These are phyloP conservation scores for Cystofilobasidium ferigula DNA, from an alignment of 768 basidiomycete species.

Conservation along the genomic window DNA sequence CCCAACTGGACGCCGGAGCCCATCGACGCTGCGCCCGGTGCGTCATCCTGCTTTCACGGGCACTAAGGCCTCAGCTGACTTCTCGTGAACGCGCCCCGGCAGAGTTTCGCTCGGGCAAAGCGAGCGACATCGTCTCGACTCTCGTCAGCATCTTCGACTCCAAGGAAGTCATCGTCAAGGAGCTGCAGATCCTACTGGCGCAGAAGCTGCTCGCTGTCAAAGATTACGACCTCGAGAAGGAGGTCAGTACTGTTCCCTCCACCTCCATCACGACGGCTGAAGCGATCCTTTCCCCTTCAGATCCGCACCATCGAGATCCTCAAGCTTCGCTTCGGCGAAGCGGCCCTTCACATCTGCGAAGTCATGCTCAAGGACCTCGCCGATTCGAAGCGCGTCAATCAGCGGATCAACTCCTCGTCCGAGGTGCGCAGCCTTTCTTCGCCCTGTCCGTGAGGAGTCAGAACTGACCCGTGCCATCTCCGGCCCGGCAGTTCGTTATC, in stretches of 20 bases:
- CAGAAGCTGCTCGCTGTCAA: slow-evolving; percentile 68
- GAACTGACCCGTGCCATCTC: not conserved
- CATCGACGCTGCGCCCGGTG: slow-evolving; percentile 88
- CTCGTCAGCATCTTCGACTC: slow-evolving; percentile 96
- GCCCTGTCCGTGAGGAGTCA: not conserved
- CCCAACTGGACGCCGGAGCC: slow-evolving; percentile 94
- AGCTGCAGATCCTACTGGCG: slow-evolving; percentile 81
- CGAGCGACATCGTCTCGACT: slow-evolving; percentile 87
- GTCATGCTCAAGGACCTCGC: slow-evolving; percentile 98
- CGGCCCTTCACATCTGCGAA: slow-evolving; percentile 85
- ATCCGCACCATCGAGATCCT: slow-evolving; percentile 84
- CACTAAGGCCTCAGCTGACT: not conserved
- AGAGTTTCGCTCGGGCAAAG: slow-evolving; percentile 87
- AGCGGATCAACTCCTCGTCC: slow-evolving; percentile 68
- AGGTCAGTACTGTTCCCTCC: slow-evolving; percentile 39
- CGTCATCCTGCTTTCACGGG: not conserved
- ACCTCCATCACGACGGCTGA: not conserved
- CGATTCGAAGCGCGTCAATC: slow-evolving; percentile 79
- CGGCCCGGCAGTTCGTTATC: slow-evolving; percentile 49
- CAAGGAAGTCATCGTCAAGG: slow-evolving; percentile 89
- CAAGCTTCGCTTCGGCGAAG: slow-evolving; percentile 90
- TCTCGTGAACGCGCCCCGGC: not conserved
- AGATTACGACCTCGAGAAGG: slow-evolving; percentile 67
- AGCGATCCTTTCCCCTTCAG: slow-evolving; percentile 41
- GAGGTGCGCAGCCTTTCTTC: slow-evolving; percentile 44